A percentile compares a stretch with the other conserved stretches of the same genome.
phyloP scores from a whole-genome alignment of 139 green algal genomes.

The Astrephomene gubernaculifera region DNA sequence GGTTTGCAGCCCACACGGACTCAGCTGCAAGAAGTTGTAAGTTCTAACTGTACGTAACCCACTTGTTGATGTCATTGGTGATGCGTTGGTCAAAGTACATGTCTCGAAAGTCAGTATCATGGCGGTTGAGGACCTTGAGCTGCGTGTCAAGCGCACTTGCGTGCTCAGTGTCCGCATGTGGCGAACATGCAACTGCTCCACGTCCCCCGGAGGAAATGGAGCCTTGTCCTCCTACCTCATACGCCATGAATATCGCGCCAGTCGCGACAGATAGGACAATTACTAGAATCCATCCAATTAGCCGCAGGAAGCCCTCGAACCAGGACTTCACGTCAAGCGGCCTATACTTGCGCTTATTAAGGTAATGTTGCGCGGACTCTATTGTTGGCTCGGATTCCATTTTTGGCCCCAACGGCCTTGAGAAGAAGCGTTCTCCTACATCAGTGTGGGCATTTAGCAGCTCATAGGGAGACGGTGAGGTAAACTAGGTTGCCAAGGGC shows the following conservation, averaged over 20 bases:
- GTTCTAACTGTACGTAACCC: background rate
- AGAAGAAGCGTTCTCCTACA: too few relatives aligned
- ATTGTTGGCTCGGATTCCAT: too few relatives aligned
- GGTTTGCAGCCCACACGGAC: too few relatives aligned
- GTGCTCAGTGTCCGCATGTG: too few relatives aligned
- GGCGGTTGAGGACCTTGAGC: slow-evolving; percentile 2
- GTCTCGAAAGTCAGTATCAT: slow-evolving; percentile 30
- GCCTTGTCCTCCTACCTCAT: slow-evolving; percentile 43
- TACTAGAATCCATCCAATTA: slow-evolving; percentile 41
- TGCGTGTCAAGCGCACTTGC: too few relatives aligned
- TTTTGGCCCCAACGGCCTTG: too few relatives aligned
- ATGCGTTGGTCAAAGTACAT: slow-evolving; percentile 38
- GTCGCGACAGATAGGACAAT: slow-evolving; percentile 17
- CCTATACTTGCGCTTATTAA: slow-evolving; percentile 6
- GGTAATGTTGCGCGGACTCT: background rate
- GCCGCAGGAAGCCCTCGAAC: slow-evolving; percentile 25
- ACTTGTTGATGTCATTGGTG: slow-evolving; percentile 29
- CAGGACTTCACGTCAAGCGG: slow-evolving; percentile 27
- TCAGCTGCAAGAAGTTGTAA: too few relatives aligned
- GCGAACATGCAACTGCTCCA: too few relatives aligned
- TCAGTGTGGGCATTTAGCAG: background rate
- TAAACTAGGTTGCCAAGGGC: too few relatives aligned
- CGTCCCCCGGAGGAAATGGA: too few relatives aligned
- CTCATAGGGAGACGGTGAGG: too few relatives aligned
- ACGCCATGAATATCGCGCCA: background rate